Base-by-base conservation (phyloP, 768 basidiomycete species). In the Phallus indusiatus region DNA sequence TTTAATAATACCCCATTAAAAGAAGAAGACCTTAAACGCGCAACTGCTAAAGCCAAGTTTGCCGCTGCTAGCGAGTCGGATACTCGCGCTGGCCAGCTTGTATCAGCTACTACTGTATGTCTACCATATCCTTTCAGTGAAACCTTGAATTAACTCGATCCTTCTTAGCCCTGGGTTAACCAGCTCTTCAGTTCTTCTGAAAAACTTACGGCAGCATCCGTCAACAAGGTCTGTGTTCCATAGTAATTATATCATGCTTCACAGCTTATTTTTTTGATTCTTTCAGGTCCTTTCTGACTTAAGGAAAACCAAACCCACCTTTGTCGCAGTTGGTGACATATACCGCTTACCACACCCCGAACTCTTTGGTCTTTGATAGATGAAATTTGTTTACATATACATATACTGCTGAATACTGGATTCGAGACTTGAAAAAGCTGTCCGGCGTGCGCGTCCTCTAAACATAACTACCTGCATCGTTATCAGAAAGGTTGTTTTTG, bases 1-100 rank as follows among this genome's bases (percentile, higher is more conserved):
- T 69, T 94, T 64, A 70, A 67, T 37, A 51, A 35, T 35, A 35
- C 52, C 50, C n/a, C 42, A 11, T 66, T 87, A 60, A 82, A 76
- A 56, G 75, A 75, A 46, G 88, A 94, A 62, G 86, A 85, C 47
- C 71, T 95, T 61, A 86, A 85, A 76, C 77, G 79, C 61, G 94
- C 95, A 16, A 73, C 92, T 37, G 85, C 89, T 11, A 92, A 91
- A 71, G 91, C 95, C 62, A 94, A 88, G 72, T 94, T 97, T 68
- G 73, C 80, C 53, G 81, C 86, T 64, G 94, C 94, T 2, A 76
- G 73, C 59, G 75, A 79, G 52, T 64, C 79, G 28, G 95, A 99
- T 62, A 77, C 76, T 58, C 75, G 90, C 59, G 83, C 84, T 9
- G 88, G 89, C 18, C 42, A 10, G 12, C 67, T 89, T 33, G 69